Evolutionary conservation across 805 yeast species (phyloP).

Genomic region (Saturnispora quitensis): DNA sequence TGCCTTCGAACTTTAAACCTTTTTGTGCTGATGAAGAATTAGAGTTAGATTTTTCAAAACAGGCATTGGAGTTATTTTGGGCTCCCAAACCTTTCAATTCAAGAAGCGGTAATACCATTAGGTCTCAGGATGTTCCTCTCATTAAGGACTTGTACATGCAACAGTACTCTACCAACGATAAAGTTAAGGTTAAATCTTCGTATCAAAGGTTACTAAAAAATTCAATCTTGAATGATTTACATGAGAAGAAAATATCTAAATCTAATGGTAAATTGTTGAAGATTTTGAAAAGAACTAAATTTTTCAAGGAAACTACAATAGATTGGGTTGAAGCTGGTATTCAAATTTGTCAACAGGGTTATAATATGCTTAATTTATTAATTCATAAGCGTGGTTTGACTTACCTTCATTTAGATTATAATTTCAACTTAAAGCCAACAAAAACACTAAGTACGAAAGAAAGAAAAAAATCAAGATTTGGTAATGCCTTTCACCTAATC

Average conservation of each 20-base stretch:
- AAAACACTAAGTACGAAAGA: conserved; percentile 95
- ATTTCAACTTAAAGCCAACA: conserved; percentile 92
- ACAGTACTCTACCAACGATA: conserved; percentile 47
- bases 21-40: conserved; percentile 39
- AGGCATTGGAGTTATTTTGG: conserved; percentile 61
- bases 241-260: conserved; percentile 33
- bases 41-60: conserved; percentile 38
- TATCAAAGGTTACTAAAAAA: conserved; percentile 82
- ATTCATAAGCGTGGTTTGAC: conserved; percentile 89
- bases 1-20: conserved; percentile 37
- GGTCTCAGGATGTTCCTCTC: conserved; percentile 87
- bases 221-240: conserved; percentile 63
- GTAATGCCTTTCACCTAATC: conserved; percentile 89
- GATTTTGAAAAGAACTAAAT: conserved; percentile 68
- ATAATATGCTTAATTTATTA: conserved; percentile 80
- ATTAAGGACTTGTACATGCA: conserved; percentile 76
- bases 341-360: conserved; percentile 89
- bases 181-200: conserved; percentile 75
- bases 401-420: conserved; percentile 87
- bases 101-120: conserved; percentile 57
- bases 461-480: conserved; percentile 90
- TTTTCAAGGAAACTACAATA: conserved; percentile 80
- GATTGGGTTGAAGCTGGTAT: conserved; percentile 99
- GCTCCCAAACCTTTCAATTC: conserved; percentile 83
- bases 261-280: conserved; percentile 53